Base-by-base conservation (phyloP, 108 stramenopile genomes). In the Cyclotella sp. region DNA sequence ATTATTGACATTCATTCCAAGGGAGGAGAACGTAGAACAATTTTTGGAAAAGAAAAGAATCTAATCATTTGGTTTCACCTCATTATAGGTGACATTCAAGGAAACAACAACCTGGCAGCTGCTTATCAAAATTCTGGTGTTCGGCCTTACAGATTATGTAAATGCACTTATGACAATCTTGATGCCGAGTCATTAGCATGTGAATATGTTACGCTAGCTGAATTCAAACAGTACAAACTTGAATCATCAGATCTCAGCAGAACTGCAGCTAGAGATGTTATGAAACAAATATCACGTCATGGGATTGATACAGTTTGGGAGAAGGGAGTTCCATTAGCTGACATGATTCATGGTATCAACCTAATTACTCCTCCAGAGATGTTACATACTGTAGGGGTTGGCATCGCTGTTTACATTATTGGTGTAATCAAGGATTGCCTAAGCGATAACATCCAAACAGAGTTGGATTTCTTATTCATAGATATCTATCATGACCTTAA, bases 291-390 rank as follows among this genome's bases (percentile, higher is more conserved):
- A 11, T 65, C 64, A 3, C n/a, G 45, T 21, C 64, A 65, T 22
- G 6, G 19, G 26, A 22, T 65, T 24, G 64, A 65, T 10, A 65
- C 41, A 24, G 64, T 44, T 19, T 45, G n/a, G n/a, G 64, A 65
- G n/a, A 44, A 14, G 8, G 26, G 26, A 43, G 45, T 65, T 5
- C 64, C 64, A 10, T 46, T 65, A 26, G 14, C 19, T 3, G 64
- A 65, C 21, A 12, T 26, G n/a, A 44, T 46, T 1, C 45, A 46
- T 46, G 64, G 64, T 14, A 46, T 65, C 6, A 44, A 65, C 43
- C 19, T 41, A 16, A 22, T 43, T 2, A 26, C 22, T 24, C 64
- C 64, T 18, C 64, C 64, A 13, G 64, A 65, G 10, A 43, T 41
- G 19, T 44, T 65, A 27, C 64, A 65, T 46, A 39, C 34, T 0